Evolutionary conservation across 225 moss, liverwort and hornwort species (phyloP).

Genomic region (Marchantia paleacea): DNA sequence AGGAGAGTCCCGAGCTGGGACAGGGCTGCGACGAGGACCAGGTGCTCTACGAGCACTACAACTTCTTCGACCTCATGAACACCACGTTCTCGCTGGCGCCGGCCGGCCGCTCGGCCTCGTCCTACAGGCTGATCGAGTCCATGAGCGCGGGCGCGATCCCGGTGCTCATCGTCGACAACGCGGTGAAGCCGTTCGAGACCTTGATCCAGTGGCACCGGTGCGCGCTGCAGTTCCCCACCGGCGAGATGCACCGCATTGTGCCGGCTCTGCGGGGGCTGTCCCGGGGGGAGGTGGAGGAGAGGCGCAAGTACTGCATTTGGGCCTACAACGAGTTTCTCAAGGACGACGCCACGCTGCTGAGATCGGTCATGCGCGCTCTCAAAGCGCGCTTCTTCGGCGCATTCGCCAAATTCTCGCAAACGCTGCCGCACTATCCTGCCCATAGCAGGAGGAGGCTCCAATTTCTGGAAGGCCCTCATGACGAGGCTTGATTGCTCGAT

Average conservation of each 20-base stretch:
- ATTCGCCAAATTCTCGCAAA: conserved; percentile 13
- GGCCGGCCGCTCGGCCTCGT: conserved; percentile 53
- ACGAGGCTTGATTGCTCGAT: too few relatives aligned
- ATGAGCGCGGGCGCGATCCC: conserved; percentile 66
- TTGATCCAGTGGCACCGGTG: conserved; percentile 66
- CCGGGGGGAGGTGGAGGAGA: conserved; percentile 42
- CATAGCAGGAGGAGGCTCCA: background rate
- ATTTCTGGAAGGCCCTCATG: background rate
- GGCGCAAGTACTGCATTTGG: conserved; percentile 52
- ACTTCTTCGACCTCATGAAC: conserved; percentile 54
- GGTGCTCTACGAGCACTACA: conserved; percentile 35
- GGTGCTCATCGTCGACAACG: conserved; percentile 58
- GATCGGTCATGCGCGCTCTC: conserved; percentile 47
- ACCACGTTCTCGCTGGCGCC: conserved; percentile 63
- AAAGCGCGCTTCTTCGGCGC: conserved; percentile 46
- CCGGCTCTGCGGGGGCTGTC: conserved; percentile 44
- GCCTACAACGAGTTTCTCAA: conserved; percentile 49
- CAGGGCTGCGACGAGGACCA: conserved; percentile 46
- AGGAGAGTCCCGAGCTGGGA: conserved; percentile 38
- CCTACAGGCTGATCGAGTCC: conserved; percentile 59
- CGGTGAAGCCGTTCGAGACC: conserved; percentile 58
- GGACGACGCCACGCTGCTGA: conserved; percentile 46
- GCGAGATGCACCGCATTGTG: conserved; percentile 51
- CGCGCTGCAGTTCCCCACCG: conserved; percentile 55
- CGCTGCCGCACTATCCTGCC: background rate